Evolutionary conservation across 2,329 filamentous ascomycete species (phyloP).

Genomic region (Ophiostoma perfectum): DNA sequence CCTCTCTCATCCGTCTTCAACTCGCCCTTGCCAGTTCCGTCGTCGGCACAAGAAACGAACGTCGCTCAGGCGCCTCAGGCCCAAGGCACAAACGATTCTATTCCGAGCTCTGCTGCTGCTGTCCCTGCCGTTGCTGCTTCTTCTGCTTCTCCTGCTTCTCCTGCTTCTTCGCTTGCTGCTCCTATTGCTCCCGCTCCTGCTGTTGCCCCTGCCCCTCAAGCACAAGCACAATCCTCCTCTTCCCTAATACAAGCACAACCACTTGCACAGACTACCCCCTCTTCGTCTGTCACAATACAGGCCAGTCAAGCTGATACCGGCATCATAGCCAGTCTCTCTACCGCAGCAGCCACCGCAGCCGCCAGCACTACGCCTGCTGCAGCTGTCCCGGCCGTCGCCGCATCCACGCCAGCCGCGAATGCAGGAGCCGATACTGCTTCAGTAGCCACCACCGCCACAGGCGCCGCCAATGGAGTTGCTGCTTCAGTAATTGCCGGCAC

Average conservation of each 20-base stretch:
- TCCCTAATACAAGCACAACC: conserved; percentile 15
- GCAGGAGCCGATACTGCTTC: background rate
- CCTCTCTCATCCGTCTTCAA: background rate
- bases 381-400: conserved; percentile 8
- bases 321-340: conserved; percentile 29
- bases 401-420: background rate
- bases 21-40: background rate
- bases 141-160: background rate
- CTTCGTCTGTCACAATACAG: conserved; percentile 26
- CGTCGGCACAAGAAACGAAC: background rate
- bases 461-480: background rate
- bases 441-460: background rate
- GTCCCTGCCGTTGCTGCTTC: background rate
- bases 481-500: background rate
- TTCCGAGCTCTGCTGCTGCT: background rate
- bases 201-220: conserved; percentile 20
- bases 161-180: background rate
- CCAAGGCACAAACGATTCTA: background rate
- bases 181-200: conserved; percentile 16
- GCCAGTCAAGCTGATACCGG: conserved; percentile 37
- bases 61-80: background rate
- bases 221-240: background rate
- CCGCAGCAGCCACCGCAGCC: conserved; percentile 21
- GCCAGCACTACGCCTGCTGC: conserved; percentile 16
- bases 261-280: conserved; percentile 22